A percentile compares a stretch with the other conserved stretches of the same genome.
phyloP scores from a whole-genome alignment of 2,329 filamentous ascomycete species.

The Beauveria scarabaeidicola region DNA sequence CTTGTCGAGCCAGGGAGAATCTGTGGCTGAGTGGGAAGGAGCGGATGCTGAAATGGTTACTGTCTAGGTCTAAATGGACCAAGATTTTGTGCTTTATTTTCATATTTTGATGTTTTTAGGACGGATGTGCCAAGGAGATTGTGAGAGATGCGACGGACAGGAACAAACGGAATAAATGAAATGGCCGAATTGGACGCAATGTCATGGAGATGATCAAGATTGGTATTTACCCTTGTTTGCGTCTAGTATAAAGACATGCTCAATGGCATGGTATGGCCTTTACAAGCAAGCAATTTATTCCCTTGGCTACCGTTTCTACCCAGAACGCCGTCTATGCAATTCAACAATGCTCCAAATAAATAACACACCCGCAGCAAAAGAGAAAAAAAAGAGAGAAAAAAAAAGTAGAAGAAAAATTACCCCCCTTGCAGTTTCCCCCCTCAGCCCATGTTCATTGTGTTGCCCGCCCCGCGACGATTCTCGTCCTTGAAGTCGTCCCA shows the following conservation, averaged over 20 bases:
- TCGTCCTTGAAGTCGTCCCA: conserved; percentile 95
- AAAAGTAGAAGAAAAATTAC: too few species aligned
- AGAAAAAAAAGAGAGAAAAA: too few species aligned
- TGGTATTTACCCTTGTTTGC: background rate
- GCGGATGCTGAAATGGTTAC: background rate
- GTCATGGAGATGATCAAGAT: background rate
- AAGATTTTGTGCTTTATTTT: background rate
- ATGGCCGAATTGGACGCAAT: too few species aligned
- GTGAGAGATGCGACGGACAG: background rate
- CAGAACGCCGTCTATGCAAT: conserved; percentile 1
- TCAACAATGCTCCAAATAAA: background rate
- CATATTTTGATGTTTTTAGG: background rate
- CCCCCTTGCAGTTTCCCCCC: too few species aligned
- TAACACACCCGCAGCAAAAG: background rate
- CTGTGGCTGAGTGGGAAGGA: background rate
- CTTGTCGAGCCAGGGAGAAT: background rate
- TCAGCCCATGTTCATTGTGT: conserved; percentile 70
- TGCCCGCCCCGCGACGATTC: conserved; percentile 76
- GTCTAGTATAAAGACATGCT: too few species aligned
- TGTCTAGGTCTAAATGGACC: background rate
- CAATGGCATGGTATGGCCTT: background rate
- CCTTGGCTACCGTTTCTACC: background rate
- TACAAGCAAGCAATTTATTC: background rate
- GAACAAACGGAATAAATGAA: too few species aligned
- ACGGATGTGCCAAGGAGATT: background rate